Percentiles rank a stretch among this genome's conserved stretches.
Evolutionary conservation across 352 stramenopile species (phyloP).

Genomic region (Phytophthora sansomeana): DNA sequence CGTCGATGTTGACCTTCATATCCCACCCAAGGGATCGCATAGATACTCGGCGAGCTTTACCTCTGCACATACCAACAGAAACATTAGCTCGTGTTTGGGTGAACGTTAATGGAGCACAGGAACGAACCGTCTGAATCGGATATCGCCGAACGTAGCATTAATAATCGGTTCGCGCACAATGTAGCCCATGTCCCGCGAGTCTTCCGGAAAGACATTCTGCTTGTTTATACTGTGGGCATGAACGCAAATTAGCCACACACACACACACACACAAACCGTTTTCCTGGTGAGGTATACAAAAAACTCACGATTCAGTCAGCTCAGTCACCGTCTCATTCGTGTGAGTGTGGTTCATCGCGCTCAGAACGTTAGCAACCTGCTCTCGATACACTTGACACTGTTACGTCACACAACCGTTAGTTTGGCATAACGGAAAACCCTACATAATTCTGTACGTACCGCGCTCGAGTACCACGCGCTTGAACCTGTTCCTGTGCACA

Average conservation of each 20-base stretch:
- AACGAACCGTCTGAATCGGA: constrained; percentile 83
- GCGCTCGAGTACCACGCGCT: constrained; percentile 90
- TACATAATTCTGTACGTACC: constrained; percentile 45
- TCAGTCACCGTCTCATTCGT: constrained; percentile 90
- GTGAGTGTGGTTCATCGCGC: constrained; percentile 88
- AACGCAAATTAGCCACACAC: constrained; percentile 10
- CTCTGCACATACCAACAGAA: constrained; percentile 47
- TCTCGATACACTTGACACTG: constrained; percentile 89
- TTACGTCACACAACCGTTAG: constrained; percentile 15
- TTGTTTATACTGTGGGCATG: constrained; percentile 79
- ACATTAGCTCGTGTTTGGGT: constrained; percentile 2
- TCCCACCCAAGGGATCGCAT: constrained; percentile 91
- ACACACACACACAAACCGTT: neutral
- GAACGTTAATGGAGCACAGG: neutral
- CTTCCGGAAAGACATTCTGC: constrained; percentile 83
- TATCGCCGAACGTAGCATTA: constrained; percentile 91
- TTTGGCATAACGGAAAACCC: neutral
- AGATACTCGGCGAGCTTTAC: constrained; percentile 83
- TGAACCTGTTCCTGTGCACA: constrained; percentile 89
- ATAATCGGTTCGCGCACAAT: constrained; percentile 90
- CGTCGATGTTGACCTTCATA: constrained; percentile 91
- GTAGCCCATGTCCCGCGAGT: constrained; percentile 89
- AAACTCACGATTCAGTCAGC: constrained; percentile 81
- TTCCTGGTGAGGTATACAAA: neutral
- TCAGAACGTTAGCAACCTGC: constrained; percentile 84